Conservation (phyloP, 1,284 basidiomycete species). For the Retiboletus fuscus region DNA sequence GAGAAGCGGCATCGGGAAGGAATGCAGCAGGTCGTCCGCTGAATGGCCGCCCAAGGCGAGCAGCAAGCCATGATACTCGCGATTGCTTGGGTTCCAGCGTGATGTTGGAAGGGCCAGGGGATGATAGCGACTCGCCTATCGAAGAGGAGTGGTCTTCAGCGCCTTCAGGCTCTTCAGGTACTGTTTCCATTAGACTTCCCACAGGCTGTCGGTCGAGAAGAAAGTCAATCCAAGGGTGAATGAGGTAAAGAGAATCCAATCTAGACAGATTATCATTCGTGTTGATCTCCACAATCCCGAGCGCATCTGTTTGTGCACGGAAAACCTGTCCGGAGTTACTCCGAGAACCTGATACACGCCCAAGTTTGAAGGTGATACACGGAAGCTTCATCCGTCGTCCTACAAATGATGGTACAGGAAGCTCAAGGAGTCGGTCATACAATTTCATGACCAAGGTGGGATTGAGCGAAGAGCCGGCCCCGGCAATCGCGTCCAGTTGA, state of each 20-base stretch:
- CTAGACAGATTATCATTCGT: not conserved
- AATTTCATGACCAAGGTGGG: not conserved
- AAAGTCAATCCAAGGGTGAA: constrained; percentile 21
- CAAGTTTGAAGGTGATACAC: constrained; percentile 24
- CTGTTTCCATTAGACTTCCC: not conserved
- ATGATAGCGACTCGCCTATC: not conserved
- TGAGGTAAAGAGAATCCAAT: too few relatives aligned
- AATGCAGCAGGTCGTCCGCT: not conserved
- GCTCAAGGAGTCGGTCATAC: constrained; percentile 2
- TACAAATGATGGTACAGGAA: not conserved
- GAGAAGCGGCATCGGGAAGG: not conserved
- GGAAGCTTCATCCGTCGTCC: constrained; percentile 18
- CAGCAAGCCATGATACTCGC: not conserved
- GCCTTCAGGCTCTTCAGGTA: not conserved
- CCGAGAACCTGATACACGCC: not conserved
- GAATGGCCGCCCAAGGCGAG: not conserved
- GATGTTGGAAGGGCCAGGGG: too few relatives aligned
- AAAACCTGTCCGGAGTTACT: not conserved
- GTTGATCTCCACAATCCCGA: constrained; percentile 13
- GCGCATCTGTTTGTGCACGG: not conserved
- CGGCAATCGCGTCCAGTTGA: too few relatives aligned
- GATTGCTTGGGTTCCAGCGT: not conserved
- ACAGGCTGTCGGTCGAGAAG: not conserved
- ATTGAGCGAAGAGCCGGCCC: too few relatives aligned
- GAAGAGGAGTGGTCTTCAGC: not conserved